Percentiles rank a stretch among this genome's conserved stretches.
phyloP scores from a whole-genome alignment of 2,329 filamentous ascomycete species.

The Monosporascus ibericus region DNA sequence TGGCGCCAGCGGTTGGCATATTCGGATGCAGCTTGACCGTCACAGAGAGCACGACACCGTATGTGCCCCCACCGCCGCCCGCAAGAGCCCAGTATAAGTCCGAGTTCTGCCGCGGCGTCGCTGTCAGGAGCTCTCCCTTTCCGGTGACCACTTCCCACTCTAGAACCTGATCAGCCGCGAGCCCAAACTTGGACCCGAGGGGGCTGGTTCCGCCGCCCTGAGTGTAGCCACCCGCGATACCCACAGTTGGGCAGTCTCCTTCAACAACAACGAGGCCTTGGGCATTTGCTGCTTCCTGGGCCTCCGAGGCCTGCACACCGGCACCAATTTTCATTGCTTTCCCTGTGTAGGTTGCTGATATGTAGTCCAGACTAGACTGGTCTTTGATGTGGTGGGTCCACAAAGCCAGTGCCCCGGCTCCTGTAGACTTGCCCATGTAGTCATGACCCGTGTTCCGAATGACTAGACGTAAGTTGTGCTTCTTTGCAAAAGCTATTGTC shows the following conservation, averaged over 20 bases:
- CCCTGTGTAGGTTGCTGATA: slow-evolving; percentile 34
- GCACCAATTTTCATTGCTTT: slow-evolving; percentile 43
- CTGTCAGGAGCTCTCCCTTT: slow-evolving; percentile 40
- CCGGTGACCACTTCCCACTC: slow-evolving; percentile 51
- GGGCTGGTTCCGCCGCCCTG: slow-evolving; percentile 55
- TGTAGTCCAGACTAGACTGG: slow-evolving; percentile 22
- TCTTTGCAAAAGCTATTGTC: slow-evolving; percentile 27
- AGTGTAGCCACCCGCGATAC: slow-evolving; percentile 52
- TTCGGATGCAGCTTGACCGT: slow-evolving; percentile 46
- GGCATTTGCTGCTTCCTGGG: slow-evolving; percentile 29
- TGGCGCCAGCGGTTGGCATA: slow-evolving; percentile 34
- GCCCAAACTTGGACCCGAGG: slow-evolving; percentile 47
- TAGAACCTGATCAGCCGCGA: slow-evolving; percentile 54
- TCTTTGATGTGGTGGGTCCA: slow-evolving; percentile 43
- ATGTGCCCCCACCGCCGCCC: slow-evolving; percentile 55
- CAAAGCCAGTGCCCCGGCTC: slow-evolving; percentile 39
- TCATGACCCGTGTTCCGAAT: slow-evolving; percentile 47
- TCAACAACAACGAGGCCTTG: slow-evolving; percentile 36
- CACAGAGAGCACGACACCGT: slow-evolving; percentile 49
- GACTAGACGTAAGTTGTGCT: slow-evolving; percentile 38
- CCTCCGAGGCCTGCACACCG: slow-evolving; percentile 41
- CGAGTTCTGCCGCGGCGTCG: slow-evolving; percentile 38
- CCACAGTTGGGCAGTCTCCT: slow-evolving; percentile 48
- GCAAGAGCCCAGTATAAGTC: slow-evolving; percentile 60
- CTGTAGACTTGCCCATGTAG: slow-evolving; percentile 45